Percentiles rank a stretch among this genome's conserved stretches.
Conservation (phyloP, 2,329 filamentous ascomycete genomes). For the Fusarium tjaetaba region DNA sequence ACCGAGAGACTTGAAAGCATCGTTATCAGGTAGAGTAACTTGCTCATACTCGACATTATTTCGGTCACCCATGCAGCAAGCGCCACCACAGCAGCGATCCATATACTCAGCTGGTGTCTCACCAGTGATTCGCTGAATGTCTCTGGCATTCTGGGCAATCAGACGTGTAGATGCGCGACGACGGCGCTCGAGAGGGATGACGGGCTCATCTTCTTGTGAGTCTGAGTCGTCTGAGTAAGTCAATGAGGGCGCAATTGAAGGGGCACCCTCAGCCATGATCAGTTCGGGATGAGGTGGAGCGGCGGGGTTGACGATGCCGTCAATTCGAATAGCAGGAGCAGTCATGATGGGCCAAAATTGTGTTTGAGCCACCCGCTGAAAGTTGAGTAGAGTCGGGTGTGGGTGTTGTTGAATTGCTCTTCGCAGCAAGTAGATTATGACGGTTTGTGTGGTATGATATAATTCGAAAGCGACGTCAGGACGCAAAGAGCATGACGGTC, state of each 20-base stretch:
- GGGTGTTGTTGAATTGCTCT: conserved; percentile 33
- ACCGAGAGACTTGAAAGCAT: conserved; percentile 82
- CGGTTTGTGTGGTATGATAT: background rate
- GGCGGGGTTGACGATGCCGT: conserved; percentile 52
- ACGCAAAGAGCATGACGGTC: conserved; percentile 39
- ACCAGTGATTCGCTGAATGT: conserved; percentile 71
- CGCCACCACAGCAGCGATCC: conserved; percentile 71
- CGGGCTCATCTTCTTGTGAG: conserved; percentile 62
- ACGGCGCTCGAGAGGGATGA: conserved; percentile 55
- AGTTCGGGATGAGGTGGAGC: conserved; percentile 53
- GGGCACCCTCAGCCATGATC: conserved; percentile 58
- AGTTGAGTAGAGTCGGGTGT: conserved; percentile 7
- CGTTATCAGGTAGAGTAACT: conserved; percentile 76
- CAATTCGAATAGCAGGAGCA: conserved; percentile 41
- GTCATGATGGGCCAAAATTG: conserved; percentile 42
- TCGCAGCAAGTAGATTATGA: conserved; percentile 29
- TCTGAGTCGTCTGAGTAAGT: conserved; percentile 72
- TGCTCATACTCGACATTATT: conserved; percentile 62
- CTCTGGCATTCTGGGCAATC: conserved; percentile 70
- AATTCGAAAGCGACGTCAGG: conserved; percentile 35
- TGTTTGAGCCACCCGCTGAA: conserved; percentile 23
- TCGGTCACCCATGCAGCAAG: conserved; percentile 67
- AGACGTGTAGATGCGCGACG: conserved; percentile 76
- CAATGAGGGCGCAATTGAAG: conserved; percentile 68
- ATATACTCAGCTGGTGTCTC: conserved; percentile 71